phyloP scores from a whole-genome alignment of 768 basidiomycete genomes.

The Macrocybe gigantea region DNA sequence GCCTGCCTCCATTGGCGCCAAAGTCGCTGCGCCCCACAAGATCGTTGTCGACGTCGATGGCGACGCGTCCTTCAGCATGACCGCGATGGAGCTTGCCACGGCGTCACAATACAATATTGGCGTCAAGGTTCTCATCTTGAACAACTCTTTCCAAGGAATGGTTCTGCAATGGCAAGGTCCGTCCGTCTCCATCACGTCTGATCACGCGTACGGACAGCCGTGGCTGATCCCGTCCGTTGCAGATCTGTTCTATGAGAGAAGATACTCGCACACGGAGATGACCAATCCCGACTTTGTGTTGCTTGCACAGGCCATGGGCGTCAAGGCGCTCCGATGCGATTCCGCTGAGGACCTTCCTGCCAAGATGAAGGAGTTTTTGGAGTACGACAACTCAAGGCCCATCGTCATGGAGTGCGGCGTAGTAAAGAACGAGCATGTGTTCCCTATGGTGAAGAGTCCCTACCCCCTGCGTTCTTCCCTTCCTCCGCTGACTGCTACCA shows the following conservation, averaged over 20 bases:
- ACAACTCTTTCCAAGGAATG: slow-evolving; percentile 99
- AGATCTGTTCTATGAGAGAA: slow-evolving; percentile 93
- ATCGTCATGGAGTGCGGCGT: slow-evolving; percentile 90
- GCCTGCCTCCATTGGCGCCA: slow-evolving; percentile 92
- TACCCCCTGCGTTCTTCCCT: background rate
- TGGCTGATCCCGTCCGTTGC: background rate
- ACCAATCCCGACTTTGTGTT: slow-evolving; percentile 91
- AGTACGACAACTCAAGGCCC: slow-evolving; percentile 84
- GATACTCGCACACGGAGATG: slow-evolving; percentile 98
- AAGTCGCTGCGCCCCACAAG: slow-evolving; percentile 92
- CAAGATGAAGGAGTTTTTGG: slow-evolving; percentile 99
- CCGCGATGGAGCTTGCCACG: slow-evolving; percentile 97
- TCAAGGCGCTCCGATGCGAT: slow-evolving; percentile 81
- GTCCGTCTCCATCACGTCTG: slow-evolving; percentile 10
- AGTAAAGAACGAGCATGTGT: slow-evolving; percentile 80
- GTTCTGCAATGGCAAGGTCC: slow-evolving; percentile 97
- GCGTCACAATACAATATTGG: slow-evolving; percentile 90
- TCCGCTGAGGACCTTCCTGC: slow-evolving; percentile 71
- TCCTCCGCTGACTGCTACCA: slow-evolving; percentile 4
- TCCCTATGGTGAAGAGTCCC: slow-evolving; percentile 67
- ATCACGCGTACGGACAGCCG: background rate
- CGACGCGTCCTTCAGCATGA: slow-evolving; percentile 99
- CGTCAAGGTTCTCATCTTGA: slow-evolving; percentile 88
- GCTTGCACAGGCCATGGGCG: slow-evolving; percentile 86
- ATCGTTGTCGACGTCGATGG: slow-evolving; percentile 95